Base-by-base conservation (phyloP, 495 filamentous ascomycete genomes). In the Trichoderma virens region DNA sequence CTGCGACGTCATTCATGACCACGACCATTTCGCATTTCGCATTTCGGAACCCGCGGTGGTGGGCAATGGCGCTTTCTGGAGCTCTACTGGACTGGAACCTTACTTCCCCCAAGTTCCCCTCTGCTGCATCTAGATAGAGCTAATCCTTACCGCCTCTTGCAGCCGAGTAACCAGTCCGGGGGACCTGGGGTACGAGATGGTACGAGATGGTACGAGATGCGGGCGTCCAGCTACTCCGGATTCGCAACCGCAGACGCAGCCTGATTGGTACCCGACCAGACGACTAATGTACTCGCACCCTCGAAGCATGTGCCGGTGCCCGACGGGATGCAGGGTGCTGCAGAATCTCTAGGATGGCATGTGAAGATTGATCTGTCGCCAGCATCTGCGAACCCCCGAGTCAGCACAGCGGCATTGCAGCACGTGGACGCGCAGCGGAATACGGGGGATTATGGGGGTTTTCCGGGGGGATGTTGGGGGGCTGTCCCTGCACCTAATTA, bases 341-440 rank as follows among this genome's bases (percentile, higher is more conserved):
- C 51, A 28, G 51, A 56, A 4, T 3, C 2, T 31, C 51, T n/a
- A 6, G 11, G 9, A 9, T 56, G 51, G 27, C 51, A 56, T 56
- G 51, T 56, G 51, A 56, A 56, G 13, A 16, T 16, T 30, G 51
- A 56, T 13, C 5, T 27, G 20, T 56, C 51, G 51, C 51, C 51
- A 56, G 51, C 51, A 56, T 27, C 51, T 56, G 51, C 51, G 23
- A 25, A 25, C 45, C 45, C 45, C 20, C n/a, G 9, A 25, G 23
- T 20, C 20, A 20, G 18, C 20, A 25, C 45, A 51, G 45, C 45
- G 45, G 7, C 45, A 14, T 11, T 30, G 23, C 51, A 56, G 27
- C 51, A 56, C 51, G 51, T 56, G 51, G 47, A 56, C 47, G 20
- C 20, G 25, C 47, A 13, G 47, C 47, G 47, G 47, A 18, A 56